Base-by-base conservation (phyloP, 345 rosid genomes). In the Brassica nigra region DNA sequence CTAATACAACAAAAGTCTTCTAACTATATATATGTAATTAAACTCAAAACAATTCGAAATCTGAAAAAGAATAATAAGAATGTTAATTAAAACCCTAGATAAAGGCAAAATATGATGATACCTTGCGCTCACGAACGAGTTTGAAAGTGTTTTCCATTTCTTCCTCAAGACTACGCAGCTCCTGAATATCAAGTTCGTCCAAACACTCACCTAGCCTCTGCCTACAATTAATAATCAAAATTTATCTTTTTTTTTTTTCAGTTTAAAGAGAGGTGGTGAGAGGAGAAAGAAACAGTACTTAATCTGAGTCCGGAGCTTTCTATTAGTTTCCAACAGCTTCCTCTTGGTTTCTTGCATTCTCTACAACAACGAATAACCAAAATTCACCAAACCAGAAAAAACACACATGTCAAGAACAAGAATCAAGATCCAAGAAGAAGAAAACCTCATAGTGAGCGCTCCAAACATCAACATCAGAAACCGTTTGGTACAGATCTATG, bases 141-240 rank as follows among this genome's bases (percentile, higher is more conserved):
- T 52, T 81, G 76, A 80, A 64, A 64, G 92, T 77, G 80, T 68
- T 73, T 0, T 86, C 89, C 79, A 89, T 83, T n/a, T 90, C 94
- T 28, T 83, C 82, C 79, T 90, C 90, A 71, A 90, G 91, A 68
- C 64, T 71, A 34, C 76, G 84, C 77, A 90, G 80, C 63, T 89
- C 86, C 49, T 82, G 79, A n/a, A 83, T 70, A 39, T 78, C 81
- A 73, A 88, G 79, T 44, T 87, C 92, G 20, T 86, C 83, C 81
- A 91, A 83, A 68, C 89, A 75, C 74, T 87, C 91, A 18, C 96
- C 98, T 79, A 82, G 77, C 86, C 94, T 90, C 71, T 88, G 89
- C 86, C 94, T 89, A 63, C n/a, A 27, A 54, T 18, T 73, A 11
- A 12, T 58, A 0, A 30, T 31, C 16, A 65, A 68, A 8, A 15